Evolutionary conservation across 106 monocot species (phyloP).

Genomic region (Dendrobium huoshanense): DNA sequence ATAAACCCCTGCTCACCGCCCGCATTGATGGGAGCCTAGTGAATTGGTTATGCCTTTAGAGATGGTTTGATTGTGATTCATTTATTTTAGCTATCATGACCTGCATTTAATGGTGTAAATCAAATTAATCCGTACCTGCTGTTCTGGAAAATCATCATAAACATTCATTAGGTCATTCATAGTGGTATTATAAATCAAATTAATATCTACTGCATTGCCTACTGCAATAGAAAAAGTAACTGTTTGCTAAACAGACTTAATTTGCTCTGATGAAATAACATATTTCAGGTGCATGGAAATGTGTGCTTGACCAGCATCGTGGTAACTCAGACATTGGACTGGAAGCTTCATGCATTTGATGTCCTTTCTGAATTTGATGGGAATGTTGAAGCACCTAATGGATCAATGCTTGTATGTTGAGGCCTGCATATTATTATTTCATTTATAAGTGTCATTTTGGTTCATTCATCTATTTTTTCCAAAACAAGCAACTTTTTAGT

Average conservation of each 20-base stretch:
- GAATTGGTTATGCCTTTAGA: background rate
- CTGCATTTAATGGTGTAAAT: background rate
- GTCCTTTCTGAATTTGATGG: conserved; percentile 92
- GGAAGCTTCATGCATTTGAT: conserved; percentile 98
- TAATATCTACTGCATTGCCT: background rate
- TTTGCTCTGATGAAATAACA: background rate
- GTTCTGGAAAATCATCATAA: background rate
- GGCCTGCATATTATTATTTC: background rate
- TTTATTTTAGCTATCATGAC: too few relatives aligned
- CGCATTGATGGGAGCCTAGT: background rate
- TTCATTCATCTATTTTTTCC: background rate
- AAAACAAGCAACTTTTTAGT: background rate
- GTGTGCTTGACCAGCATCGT: conserved; percentile 91
- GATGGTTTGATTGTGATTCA: background rate
- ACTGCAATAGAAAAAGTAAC: background rate
- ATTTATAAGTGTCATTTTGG: background rate
- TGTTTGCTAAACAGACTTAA: background rate
- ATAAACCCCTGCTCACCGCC: background rate
- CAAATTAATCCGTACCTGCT: background rate
- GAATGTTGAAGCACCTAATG: conserved; percentile 55
- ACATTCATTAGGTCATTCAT: background rate
- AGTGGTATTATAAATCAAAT: conserved; percentile 4
- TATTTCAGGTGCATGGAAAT: conserved; percentile 85
- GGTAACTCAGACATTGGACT: conserved; percentile 93
- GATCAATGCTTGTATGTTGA: conserved; percentile 65